Percentiles rank a stretch among this genome's conserved stretches.
These are phyloP conservation scores for Penicillium roqueforti DNA, from an alignment of 495 filamentous ascomycete species.

Conservation along the genomic window DNA sequence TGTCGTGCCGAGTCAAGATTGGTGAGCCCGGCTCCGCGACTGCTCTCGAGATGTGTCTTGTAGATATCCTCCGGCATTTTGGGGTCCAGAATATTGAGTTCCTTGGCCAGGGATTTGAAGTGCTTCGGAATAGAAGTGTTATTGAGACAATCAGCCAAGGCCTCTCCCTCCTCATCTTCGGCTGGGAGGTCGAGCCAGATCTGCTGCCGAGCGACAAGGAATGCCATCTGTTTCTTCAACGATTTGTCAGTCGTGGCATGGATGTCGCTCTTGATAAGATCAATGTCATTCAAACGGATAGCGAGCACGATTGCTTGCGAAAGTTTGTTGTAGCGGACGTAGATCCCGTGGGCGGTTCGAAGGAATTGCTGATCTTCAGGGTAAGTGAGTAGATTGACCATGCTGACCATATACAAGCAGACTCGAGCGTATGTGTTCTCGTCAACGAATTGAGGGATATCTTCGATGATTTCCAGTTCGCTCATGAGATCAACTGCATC, in stretches of 20 bases:
- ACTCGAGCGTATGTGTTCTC: slow-evolving; percentile 90
- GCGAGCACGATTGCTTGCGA: slow-evolving; percentile 91
- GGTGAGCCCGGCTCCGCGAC: slow-evolving; percentile 81
- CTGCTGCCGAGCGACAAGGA: slow-evolving; percentile 86
- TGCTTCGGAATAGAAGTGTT: slow-evolving; percentile 85
- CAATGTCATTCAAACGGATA: slow-evolving; percentile 83
- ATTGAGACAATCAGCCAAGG: slow-evolving; percentile 75
- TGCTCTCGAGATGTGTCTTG: slow-evolving; percentile 97
- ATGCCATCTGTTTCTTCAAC: slow-evolving; percentile 90
- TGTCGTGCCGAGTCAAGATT: slow-evolving; percentile 93
- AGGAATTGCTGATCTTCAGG: slow-evolving; percentile 96
- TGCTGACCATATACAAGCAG: slow-evolving; percentile 97
- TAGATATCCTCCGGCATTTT: slow-evolving; percentile 99
- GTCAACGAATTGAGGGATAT: slow-evolving; percentile 85
- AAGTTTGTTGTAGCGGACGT: slow-evolving; percentile 84
- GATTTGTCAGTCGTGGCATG: slow-evolving; percentile 73
- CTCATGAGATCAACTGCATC: slow-evolving; percentile 96
- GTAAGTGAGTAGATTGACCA: slow-evolving; percentile 95
- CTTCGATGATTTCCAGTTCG: slow-evolving; percentile 93
- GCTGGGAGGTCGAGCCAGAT: slow-evolving; percentile 68
- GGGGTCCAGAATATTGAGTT: slow-evolving; percentile 93
- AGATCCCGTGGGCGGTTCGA: slow-evolving; percentile 83
- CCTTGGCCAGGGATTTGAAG: slow-evolving; percentile 90
- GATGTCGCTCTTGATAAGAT: slow-evolving; percentile 75
- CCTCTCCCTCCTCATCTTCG: slow-evolving; percentile 63